Evolutionary conservation across 2,329 filamentous ascomycete genomes (phyloP).

Genomic region (Neonectria faginata): DNA sequence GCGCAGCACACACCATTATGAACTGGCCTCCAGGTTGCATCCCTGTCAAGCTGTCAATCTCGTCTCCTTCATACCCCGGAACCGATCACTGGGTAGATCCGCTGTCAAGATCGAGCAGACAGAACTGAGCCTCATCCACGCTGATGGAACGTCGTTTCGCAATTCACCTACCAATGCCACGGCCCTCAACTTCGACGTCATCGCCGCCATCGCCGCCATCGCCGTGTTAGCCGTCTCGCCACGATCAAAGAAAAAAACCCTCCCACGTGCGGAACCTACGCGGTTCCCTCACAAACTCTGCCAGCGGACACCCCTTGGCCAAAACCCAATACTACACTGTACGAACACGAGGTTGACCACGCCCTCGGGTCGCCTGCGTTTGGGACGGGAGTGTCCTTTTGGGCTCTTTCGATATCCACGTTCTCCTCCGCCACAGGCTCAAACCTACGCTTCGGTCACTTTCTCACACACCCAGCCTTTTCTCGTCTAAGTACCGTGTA

Average conservation of each 20-base stretch:
- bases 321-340: conserved; percentile 27
- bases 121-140: conserved; percentile 36
- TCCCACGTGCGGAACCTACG: conserved; percentile 36
- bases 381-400: conserved; percentile 5
- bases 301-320: conserved; percentile 27
- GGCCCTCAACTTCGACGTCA: conserved; percentile 12
- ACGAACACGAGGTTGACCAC: conserved; percentile 32
- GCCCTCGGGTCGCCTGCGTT: conserved; percentile 25
- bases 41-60: conserved; percentile 37
- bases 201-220: conserved; percentile 6
- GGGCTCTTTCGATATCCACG: conserved; percentile 13
- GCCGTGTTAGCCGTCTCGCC: conserved; percentile 17
- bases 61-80: conserved; percentile 24
- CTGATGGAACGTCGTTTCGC: conserved; percentile 2
- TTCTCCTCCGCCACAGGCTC: conserved; percentile 29
- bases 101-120: conserved; percentile 37
- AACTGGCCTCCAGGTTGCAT: conserved; percentile 21
- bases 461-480: background rate
- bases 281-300: conserved; percentile 40
- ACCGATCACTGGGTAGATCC: conserved; percentile 43
- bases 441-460: conserved; percentile 26
- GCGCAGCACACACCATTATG: conserved; percentile 24
- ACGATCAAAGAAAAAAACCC: background rate
- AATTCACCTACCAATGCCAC: background rate
- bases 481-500: conserved; percentile 37